These are phyloP conservation scores for Pythium folliculosum DNA, from an alignment of 352 stramenopile genomes.

Conservation along the genomic window DNA sequence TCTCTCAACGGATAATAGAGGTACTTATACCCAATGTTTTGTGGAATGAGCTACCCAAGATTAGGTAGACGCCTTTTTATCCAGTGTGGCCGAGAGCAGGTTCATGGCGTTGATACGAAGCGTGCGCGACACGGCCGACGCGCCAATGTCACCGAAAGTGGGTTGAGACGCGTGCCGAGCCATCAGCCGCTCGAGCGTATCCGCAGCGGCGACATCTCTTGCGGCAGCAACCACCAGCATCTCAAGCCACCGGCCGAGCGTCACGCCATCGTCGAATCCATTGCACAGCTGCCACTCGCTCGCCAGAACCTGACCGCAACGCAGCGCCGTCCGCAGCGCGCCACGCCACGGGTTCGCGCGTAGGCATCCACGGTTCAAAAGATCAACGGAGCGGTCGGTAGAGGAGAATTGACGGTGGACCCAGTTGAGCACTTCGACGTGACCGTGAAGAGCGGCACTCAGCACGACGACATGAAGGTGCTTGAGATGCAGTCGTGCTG, in stretches of 20 bases:
- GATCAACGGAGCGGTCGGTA: not conserved
- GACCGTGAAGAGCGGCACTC: not conserved
- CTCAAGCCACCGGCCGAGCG: too few species aligned
- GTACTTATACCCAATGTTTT: slow-evolving; percentile 2
- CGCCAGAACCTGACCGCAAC: not conserved
- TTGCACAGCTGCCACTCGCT: not conserved
- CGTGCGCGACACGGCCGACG: too few species aligned
- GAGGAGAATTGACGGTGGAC: not conserved
- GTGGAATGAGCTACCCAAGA: not conserved
- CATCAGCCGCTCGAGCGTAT: too few species aligned
- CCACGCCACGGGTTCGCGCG: not conserved
- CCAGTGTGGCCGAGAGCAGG: too few species aligned
- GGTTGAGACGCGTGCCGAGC: too few species aligned
- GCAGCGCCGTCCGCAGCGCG: not conserved
- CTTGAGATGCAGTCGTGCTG: not conserved
- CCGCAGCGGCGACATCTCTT: too few species aligned
- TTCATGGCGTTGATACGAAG: too few species aligned
- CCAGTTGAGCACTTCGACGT: not conserved
- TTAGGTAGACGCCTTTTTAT: not conserved
- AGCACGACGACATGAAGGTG: not conserved
- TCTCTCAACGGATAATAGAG: not conserved
- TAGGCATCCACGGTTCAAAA: too few species aligned
- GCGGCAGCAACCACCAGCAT: too few species aligned
- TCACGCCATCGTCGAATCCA: too few species aligned
- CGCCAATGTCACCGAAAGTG: too few species aligned